Evolutionary conservation across 805 yeast genomes (phyloP), one percentile per base, ranked within the genome.

Genomic region (Saccharomycodes ludwigii): DNA sequence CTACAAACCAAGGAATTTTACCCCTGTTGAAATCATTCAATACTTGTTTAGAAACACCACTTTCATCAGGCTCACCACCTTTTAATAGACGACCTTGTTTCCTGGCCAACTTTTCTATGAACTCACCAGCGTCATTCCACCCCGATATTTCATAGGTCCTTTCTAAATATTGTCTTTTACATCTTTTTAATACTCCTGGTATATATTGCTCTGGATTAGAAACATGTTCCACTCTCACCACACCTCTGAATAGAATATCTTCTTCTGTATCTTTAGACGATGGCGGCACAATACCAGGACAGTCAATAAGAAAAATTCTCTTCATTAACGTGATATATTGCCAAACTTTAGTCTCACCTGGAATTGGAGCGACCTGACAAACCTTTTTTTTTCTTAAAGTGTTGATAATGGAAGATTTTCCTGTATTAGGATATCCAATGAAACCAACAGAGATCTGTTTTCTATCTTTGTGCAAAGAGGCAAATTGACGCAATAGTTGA

Each of bases 261-360:
- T 94, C 75, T 53, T 84, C 94, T 1, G 88, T 59, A 54, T 91
- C 98, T 48, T 76, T 84, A 18, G 75, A 54, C 12, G 93, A 80
- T 18, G 98, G 98, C 7, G 98, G 98, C 14, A 88, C 98, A 51
- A 88, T 88, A 60, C 98, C 98, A 3, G 98, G 98, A 66, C 98
- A 91, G 61, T 88, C 98, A 48, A 88, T 91, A 47, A 88, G 64
- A 59, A 86, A 88, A 32, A 88, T 88, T 43, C 88, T 72, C 66
- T 88, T 88, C 96, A 91, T 88, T 47, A 88, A 66, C 4, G 98
- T 86, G 48, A 88, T 86, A 63, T 88, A 88, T 65, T 88, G 98
- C 98, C 98, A 88, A 27, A 88, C 96, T 59, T 88, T 88, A 21
- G 98, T 88, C 55, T 88, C 98, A 56, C 98, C 98, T 19, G 98